phyloP scores from a whole-genome alignment of 2,329 filamentous ascomycete genomes.

The Ophiocordyceps camponoti-floridani region DNA sequence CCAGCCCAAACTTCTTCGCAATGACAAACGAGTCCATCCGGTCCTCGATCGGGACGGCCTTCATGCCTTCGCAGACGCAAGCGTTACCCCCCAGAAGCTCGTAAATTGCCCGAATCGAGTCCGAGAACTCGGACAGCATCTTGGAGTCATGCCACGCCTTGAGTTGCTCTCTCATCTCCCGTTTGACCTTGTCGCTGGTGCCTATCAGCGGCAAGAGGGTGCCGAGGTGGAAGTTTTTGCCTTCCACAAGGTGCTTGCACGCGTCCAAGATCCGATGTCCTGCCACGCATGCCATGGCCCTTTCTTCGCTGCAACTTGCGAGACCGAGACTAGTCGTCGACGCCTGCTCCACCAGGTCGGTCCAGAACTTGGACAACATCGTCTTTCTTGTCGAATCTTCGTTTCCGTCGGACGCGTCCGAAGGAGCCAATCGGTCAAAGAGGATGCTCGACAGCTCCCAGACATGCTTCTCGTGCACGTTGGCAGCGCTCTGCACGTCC shows the following conservation, averaged over 20 bases:
- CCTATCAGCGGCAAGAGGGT: constrained; percentile 73
- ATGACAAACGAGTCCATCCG: constrained; percentile 65
- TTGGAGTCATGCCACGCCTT: constrained; percentile 70
- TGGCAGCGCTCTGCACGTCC: constrained; percentile 23
- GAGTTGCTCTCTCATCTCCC: constrained; percentile 64
- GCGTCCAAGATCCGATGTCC: constrained; percentile 67
- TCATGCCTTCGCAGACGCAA: constrained; percentile 65
- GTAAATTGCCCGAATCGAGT: constrained; percentile 72
- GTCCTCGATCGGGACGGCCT: constrained; percentile 58
- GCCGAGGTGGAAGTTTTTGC: constrained; percentile 67
- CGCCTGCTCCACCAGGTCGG: constrained; percentile 43
- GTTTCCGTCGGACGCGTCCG: constrained; percentile 19
- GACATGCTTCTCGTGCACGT: constrained; percentile 50
- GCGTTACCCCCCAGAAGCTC: constrained; percentile 78
- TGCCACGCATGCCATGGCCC: constrained; percentile 64
- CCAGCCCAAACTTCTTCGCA: constrained; percentile 64
- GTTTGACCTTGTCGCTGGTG: constrained; percentile 47
- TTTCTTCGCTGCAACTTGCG: constrained; percentile 55
- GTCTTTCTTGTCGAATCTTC: constrained; percentile 32
- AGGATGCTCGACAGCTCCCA: constrained; percentile 80
- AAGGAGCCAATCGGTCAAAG: constrained; percentile 48
- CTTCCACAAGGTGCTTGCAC: constrained; percentile 59
- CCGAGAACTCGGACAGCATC: constrained; percentile 71
- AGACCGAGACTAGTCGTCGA: constrained; percentile 36
- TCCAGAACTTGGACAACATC: constrained; percentile 49